These are phyloP conservation scores for Graphiopsis chlorocephala DNA, from an alignment of 2,329 filamentous ascomycete genomes.

Conservation along the genomic window DNA sequence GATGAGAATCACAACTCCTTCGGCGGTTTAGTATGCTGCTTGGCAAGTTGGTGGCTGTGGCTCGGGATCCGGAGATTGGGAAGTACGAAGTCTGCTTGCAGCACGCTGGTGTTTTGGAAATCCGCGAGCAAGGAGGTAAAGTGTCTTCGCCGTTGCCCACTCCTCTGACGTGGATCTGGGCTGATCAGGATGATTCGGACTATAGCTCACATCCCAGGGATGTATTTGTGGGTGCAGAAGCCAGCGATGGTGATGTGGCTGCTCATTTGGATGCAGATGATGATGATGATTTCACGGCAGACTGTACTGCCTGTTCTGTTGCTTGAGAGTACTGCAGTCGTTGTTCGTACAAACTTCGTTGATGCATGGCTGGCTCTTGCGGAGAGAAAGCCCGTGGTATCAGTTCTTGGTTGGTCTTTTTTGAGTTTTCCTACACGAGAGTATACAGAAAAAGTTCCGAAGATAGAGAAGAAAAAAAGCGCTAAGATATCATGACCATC, in stretches of 20 bases:
- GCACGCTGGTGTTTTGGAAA: conserved; percentile 33
- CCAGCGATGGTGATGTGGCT: not conserved
- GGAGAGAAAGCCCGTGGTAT: too few relatives aligned
- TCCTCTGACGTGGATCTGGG: conserved; percentile 13
- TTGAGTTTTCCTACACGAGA: not conserved
- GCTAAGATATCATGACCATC: conserved; percentile 12
- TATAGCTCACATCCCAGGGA: not conserved
- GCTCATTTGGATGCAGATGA: conserved; percentile 16
- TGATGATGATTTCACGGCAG: conserved; percentile 11
- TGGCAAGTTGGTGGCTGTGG: conserved; percentile 31
- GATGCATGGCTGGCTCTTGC: not conserved
- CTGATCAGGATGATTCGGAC: not conserved
- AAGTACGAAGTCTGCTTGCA: conserved; percentile 38
- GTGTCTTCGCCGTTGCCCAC: conserved; percentile 6
- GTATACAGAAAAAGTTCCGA: not conserved
- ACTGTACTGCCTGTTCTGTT: conserved; percentile 22
- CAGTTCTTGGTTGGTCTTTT: too few relatives aligned
- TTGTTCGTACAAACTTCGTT: conserved; percentile 8
- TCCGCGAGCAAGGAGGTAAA: conserved; percentile 25
- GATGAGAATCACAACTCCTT: conserved; percentile 34
- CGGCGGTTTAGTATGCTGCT: conserved; percentile 32
- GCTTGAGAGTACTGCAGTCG: conserved; percentile 19
- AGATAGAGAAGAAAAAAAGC: not conserved
- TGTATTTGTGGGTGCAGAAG: not conserved
- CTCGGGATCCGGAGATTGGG: conserved; percentile 18